Conservation (phyloP, 192 early-diverging fungal species). For the Coemansia sp. region DNA sequence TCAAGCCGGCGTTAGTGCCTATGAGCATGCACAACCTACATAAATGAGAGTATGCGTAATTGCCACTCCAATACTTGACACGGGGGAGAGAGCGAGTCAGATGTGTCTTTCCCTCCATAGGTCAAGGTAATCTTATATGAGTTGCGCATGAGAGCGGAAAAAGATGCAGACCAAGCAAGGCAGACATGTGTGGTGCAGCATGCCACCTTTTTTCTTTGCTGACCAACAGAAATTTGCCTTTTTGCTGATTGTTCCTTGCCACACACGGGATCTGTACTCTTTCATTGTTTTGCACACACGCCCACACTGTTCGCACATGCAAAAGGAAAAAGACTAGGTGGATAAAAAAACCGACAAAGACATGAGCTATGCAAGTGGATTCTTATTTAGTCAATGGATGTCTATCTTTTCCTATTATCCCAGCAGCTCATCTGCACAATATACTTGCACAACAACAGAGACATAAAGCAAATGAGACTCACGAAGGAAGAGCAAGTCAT, state of each 20-base stretch:
- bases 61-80: not conserved
- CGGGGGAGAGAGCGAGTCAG: not conserved
- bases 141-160: not conserved
- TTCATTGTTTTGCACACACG: not conserved
- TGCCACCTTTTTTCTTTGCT: not conserved
- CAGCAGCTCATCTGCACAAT: not conserved
- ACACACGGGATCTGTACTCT: constrained; percentile 4
- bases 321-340: not conserved
- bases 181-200: constrained; percentile 2
- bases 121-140: not conserved
- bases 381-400: not conserved
- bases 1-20: not conserved
- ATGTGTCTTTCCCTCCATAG: not conserved
- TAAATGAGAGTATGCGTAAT: constrained; percentile 4
- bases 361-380: not conserved
- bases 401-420: not conserved
- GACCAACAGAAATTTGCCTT: not conserved
- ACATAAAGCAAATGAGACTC: not conserved
- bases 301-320: not conserved
- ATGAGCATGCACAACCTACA: not conserved
- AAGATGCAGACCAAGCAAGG: not conserved
- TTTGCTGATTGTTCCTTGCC: not conserved
- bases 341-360: not conserved
- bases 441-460: not conserved
- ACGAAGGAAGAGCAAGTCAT: not conserved